Percentiles rank a stretch among this genome's conserved stretches.
Evolutionary conservation across 1,284 basidiomycete genomes (phyloP).

Genomic region (Malassezia dermatis): DNA sequence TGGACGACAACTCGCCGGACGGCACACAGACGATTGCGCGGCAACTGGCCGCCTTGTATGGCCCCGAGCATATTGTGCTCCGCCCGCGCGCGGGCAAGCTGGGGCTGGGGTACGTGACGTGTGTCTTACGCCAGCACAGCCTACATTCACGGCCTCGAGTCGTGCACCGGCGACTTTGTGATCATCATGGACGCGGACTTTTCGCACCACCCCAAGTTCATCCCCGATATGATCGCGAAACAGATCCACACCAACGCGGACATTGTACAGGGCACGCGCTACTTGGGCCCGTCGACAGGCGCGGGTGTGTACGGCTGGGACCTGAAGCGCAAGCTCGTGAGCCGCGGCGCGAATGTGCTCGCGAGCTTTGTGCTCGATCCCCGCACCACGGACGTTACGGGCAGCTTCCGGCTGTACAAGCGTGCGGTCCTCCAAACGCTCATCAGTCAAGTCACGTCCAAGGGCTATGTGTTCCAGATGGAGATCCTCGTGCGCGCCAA

Average conservation of each 20-base stretch:
- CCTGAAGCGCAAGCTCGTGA: conserved; percentile 34
- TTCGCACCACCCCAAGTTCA: conserved; percentile 60
- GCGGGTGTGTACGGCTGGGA: conserved; percentile 37
- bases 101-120: conserved; percentile 61
- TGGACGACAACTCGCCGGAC: conserved; percentile 82
- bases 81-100: conserved; percentile 78
- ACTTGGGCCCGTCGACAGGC: conserved; percentile 30
- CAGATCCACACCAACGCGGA: conserved; percentile 23
- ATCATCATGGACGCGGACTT: conserved; percentile 96
- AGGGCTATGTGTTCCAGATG: conserved; percentile 93
- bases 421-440: conserved; percentile 65
- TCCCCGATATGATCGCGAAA: conserved; percentile 28
- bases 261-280: conserved; percentile 33
- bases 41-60: conserved; percentile 66
- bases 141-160: conserved; percentile 79
- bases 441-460: conserved; percentile 68
- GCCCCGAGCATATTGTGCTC: conserved; percentile 70
- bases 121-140: conserved; percentile 58
- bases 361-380: conserved; percentile 29
- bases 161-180: conserved; percentile 80
- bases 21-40: conserved; percentile 76
- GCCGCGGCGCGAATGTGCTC: conserved; percentile 28
- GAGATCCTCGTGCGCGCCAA: conserved; percentile 86
- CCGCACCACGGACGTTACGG: conserved; percentile 31
- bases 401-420: conserved; percentile 59